Base-by-base conservation (phyloP, 2,329 filamentous ascomycete species). In the Phyllosticta citriasiana region DNA sequence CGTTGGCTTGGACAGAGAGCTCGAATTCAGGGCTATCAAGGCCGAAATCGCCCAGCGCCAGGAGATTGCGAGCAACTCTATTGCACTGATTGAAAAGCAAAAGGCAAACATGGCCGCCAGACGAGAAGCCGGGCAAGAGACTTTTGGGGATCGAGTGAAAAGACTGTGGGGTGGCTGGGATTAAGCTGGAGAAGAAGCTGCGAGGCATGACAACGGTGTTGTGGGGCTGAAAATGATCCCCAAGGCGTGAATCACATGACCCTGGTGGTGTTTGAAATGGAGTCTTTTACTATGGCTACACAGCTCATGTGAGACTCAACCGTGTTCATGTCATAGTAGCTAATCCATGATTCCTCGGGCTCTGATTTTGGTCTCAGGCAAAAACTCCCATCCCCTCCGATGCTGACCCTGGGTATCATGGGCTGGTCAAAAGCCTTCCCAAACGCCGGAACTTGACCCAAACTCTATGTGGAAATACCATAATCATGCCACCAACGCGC, bases 101-200 rank as follows among this genome's bases (percentile, higher is more conserved):
- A 57, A 52, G 47, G 58, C 53, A 50, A 59, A 47, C 52, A 67
- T 54, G 22, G 50, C 54, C 50, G 55, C 40, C 67, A 66, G 55
- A 19, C 58, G 54, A 26, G 2, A 30, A 70, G 60, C 71, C 65
- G 73, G 73, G 0, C 70, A 72, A 60, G 68, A 70, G 4, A 74
- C 72, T 0, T 65, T 75, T 59, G 73, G 73, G 9, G 73, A 74
- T 64, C 71, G 65, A 2, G 71, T 75, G 25, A 75, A 75, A 60
- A 67, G 53, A 14, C 53, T 33, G 57, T 62, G 61, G 61, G 61
- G 61, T 6, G 40, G 40, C n/a, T 47, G 40, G 40, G 40, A 47
- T n/a, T 47, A 16, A 47, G 14, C 40, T n/a, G 40, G 12, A n/a
- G 40, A n/a, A n/a, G n/a, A n/a, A 16, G 40, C 9, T 0, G 7